Evolutionary conservation across 2,329 filamentous ascomycete species (phyloP), one percentile per base, ranked within the genome.

Genomic region (Lithohypha guttulata): DNA sequence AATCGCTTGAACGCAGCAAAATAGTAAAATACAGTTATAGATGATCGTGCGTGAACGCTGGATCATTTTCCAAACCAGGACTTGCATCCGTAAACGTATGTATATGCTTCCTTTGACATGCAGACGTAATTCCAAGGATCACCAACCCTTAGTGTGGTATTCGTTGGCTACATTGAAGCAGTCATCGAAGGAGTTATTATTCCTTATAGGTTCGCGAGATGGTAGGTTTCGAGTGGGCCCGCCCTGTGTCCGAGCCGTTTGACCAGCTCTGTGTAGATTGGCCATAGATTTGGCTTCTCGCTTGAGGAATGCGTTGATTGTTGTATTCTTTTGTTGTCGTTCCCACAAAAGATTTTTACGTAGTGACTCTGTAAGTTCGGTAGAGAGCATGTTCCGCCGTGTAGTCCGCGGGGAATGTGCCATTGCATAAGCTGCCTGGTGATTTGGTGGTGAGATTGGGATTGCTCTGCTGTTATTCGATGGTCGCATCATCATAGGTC

Each of bases 301-400:
- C 69, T 94, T 93, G 42, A 94, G 71, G 39, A 89, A 84, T 1
- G 87, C 85, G 48, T 89, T 87, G 53, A 80, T 84, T 6, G 85
- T 89, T 22, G 83, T 81, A 43, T 84, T 85, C 71, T 91, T 93
- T 57, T 96, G 89, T 56, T 93, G 85, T 37, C 91, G 81, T 60
- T 98, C 91, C 83, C 85, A 93, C 11, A 96, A 73, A 11, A 98
- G 77, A 53, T 95, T 84, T 51, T 86, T 83, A 15, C 91, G 78
- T 3, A 98, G 77, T 15, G 85, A 93, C 58, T 94, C 86, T 2
- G 89, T 95, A 39, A 98, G 69, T 64, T 98, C 91, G 0, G 84
- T 93, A 6, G 84, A 81, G 41, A 98, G 73, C 91, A 98, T 98
- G 61, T 95, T 93, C 44, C 87, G 77, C 36, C 91, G 77, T 0